Evolutionary conservation across 257 asterid species (phyloP).

Genomic region (Salvia rosmarinus): DNA sequence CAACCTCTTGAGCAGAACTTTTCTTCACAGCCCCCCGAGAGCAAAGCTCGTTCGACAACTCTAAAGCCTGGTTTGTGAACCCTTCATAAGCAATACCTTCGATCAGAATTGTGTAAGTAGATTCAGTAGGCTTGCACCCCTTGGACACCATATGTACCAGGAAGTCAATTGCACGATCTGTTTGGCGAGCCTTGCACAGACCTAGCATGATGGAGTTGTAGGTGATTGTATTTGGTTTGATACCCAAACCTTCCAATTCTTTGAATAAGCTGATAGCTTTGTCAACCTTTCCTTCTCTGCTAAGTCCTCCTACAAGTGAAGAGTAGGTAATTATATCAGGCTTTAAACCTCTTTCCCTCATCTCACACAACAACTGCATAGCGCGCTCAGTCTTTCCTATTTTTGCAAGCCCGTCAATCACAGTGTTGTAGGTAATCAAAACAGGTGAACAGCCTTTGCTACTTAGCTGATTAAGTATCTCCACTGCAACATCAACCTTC

Average conservation of each 20-base stretch:
- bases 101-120: conserved; percentile 74
- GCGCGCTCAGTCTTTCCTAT: conserved; percentile 69
- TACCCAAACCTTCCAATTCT: conserved; percentile 62
- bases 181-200: conserved; percentile 77
- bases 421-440: conserved; percentile 78
- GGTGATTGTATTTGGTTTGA: conserved; percentile 66
- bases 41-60: conserved; percentile 68
- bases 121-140: conserved; percentile 85
- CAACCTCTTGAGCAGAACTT: conserved; percentile 65
- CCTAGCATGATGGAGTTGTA: conserved; percentile 79
- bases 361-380: conserved; percentile 59
- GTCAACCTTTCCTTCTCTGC: conserved; percentile 80
- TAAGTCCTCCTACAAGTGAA: conserved; percentile 67
- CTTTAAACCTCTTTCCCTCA: conserved; percentile 65
- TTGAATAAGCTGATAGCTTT: conserved; percentile 67
- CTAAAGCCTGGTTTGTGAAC: conserved; percentile 66
- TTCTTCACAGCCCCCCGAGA: conserved; percentile 65
- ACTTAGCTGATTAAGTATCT: conserved; percentile 68
- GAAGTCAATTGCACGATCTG: conserved; percentile 80
- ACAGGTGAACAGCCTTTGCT: conserved; percentile 76
- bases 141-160: conserved; percentile 67
- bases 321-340: conserved; percentile 79
- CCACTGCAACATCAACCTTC: conserved; percentile 77
- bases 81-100: conserved; percentile 83
- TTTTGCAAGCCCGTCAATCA: conserved; percentile 83